A percentile compares a stretch with the other conserved stretches of the same genome.
These are phyloP conservation scores for Bondarzewia mesenterica DNA, from an alignment of 1,284 basidiomycete genomes.

Conservation along the genomic window DNA sequence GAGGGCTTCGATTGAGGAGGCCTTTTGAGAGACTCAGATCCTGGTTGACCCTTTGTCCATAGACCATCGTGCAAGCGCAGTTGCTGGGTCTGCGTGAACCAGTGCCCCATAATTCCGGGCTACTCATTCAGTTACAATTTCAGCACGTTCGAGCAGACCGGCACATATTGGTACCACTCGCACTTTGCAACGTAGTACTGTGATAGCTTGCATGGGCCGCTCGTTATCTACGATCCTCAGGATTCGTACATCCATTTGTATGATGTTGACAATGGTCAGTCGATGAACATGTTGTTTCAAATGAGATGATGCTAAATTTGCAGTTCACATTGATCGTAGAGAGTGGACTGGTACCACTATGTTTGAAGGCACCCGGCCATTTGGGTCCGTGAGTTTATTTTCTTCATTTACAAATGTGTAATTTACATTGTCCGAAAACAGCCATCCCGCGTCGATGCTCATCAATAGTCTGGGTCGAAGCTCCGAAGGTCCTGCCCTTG, in stretches of 20 bases:
- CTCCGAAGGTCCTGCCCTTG: constrained; percentile 11
- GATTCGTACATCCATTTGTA: constrained; percentile 2
- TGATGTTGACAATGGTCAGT: constrained; percentile 8
- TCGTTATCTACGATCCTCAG: constrained; percentile 7
- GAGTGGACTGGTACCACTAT: constrained; percentile 16
- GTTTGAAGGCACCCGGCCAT: neutral
- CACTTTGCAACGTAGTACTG: constrained; percentile 29
- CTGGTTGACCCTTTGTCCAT: neutral
- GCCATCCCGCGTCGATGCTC: constrained; percentile 26
- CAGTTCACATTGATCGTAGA: no score
- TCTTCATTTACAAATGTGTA: no score
- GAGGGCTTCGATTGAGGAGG: neutral
- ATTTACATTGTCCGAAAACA: neutral
- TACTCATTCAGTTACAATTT: neutral
- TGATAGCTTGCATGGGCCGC: constrained; percentile 12
- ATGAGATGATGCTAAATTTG: constrained; percentile 11
- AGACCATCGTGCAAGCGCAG: neutral
- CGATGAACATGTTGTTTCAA: neutral
- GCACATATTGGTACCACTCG: constrained; percentile 31
- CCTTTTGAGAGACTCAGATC: no score
- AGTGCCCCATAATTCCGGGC: neutral
- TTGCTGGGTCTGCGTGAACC: neutral
- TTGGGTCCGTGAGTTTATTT: constrained; percentile 8
- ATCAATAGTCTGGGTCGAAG: constrained; percentile 42
- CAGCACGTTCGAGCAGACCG: constrained; percentile 8